Percentiles rank a stretch among this genome's conserved stretches.
Conservation (phyloP, 306 rosid genomes). For the Morella rubra region DNA sequence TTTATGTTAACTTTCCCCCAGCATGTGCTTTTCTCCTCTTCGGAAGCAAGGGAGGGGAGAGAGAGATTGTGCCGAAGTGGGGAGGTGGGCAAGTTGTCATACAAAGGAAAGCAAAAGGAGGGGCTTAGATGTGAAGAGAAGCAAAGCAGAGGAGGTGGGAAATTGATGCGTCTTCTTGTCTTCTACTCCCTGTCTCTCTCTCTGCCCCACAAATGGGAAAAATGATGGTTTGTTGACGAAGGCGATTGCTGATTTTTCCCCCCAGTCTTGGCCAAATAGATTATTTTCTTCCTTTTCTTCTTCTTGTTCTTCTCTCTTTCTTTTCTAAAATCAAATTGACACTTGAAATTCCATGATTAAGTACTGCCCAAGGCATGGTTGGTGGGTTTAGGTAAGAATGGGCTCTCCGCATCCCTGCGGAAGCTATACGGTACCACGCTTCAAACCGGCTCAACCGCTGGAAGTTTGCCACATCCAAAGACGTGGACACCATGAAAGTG, state of each 20-base stretch:
- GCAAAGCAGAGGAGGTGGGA: constrained; percentile 45
- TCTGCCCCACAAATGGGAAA: neutral
- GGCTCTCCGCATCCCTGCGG: neutral
- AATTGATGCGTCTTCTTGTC: constrained; percentile 31
- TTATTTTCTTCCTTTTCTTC: neutral
- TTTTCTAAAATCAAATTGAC: neutral
- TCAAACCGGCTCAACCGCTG: neutral
- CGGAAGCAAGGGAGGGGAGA: neutral
- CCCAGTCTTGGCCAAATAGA: neutral
- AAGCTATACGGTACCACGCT: constrained; percentile 1
- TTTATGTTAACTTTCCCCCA: neutral
- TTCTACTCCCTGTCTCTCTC: constrained; percentile 8
- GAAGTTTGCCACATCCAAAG: neutral
- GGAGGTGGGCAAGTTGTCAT: constrained; percentile 6
- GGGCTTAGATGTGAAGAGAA: constrained; percentile 46
- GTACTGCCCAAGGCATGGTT: neutral
- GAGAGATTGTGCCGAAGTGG: neutral
- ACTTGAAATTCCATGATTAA: neutral
- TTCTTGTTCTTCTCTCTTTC: neutral
- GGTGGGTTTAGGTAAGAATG: constrained; percentile 8
- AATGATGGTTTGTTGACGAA: constrained; percentile 18
- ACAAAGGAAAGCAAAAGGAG: constrained; percentile 6
- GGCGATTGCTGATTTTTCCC: neutral
- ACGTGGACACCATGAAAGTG: neutral
- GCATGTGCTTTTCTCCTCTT: neutral